Base-by-base conservation (phyloP, 768 basidiomycete genomes). In the Amanita jacksonii region DNA sequence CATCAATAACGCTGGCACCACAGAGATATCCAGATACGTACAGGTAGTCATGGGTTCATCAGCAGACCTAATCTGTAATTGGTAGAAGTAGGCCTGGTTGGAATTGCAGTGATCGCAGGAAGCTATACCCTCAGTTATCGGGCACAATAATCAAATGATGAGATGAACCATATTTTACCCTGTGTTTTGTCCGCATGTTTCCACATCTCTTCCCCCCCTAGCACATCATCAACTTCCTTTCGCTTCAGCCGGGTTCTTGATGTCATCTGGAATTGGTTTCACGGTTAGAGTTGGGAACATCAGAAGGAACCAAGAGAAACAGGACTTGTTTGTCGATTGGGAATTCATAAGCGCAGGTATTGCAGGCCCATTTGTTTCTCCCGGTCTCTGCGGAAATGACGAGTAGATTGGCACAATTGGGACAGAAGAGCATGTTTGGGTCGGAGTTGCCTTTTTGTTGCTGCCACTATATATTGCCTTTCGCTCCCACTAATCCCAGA, bases 221-320 rank as follows among this genome's bases (percentile, higher is more conserved):
- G 69, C 5, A 99, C 93, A 55, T 98, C 96, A 58, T 99, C 96
- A 9, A 91, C 84, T 52, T 82, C 76, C 56, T 98, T 98, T n/a
- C 87, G 74, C 52, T 81, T 81, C 40, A 96, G 69, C 45, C 77
- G 77, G 22, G 85, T 91, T 35, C 93, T 71, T 41, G 89, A 87
- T 5, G 92, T 96, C 79, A 96, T 92, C 88, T 96, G 52, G 33
- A n/a, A n/a, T n/a, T n/a, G n/a, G n/a, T n/a, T n/a, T 31, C 25
- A 9, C n/a, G 28, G 23, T 33, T 25, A 32, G 23, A 19, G 32
- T 24, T 13, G 5, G 22, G 4, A n/a, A 25, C 23, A n/a, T n/a
- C 12, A 5, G 9, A 13, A 19, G 13, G 18, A 39, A 22, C 19
- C 20, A 13, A 7, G 3, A 3, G 10, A 20, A 49, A 67, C 23